Conservation (phyloP, 441 rosid species). For the Lepidium campestre region DNA sequence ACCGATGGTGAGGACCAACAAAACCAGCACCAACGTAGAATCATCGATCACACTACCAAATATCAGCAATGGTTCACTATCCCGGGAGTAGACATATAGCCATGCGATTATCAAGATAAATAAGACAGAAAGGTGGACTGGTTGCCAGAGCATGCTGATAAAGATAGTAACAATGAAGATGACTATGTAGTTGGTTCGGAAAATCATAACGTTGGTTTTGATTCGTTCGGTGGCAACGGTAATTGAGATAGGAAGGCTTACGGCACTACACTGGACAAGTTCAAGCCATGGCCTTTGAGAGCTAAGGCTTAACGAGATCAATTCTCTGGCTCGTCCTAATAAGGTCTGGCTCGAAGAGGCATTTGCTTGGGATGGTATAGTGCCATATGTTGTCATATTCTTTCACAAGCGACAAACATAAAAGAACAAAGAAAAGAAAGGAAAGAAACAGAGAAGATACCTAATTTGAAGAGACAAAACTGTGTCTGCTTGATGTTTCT, state of each 20-base stretch:
- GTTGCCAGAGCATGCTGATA: conserved; percentile 48
- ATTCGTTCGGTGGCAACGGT: conserved; percentile 27
- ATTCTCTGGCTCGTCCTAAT: conserved; percentile 35
- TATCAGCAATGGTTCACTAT: conserved; percentile 32
- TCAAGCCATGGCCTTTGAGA: conserved; percentile 46
- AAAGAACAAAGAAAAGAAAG: neutral
- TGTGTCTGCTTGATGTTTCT: neutral
- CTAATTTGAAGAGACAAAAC: neutral
- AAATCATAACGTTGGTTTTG: conserved; percentile 28
- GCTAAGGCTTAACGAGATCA: conserved; percentile 34
- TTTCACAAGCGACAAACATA: neutral
- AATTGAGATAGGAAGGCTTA: conserved; percentile 30
- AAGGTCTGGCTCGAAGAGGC: conserved; percentile 10
- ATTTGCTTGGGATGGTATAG: conserved; percentile 41
- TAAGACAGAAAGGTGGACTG: conserved; percentile 33
- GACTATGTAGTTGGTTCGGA: conserved; percentile 37
- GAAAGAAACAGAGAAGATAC: neutral
- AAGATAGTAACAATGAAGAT: conserved; percentile 31
- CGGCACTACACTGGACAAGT: conserved; percentile 32
- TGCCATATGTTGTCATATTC: conserved; percentile 55
- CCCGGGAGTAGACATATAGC: conserved; percentile 43
- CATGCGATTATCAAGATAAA: conserved; percentile 34
- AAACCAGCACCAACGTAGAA: conserved; percentile 27
- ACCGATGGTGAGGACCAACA: conserved; percentile 32
- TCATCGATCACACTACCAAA: conserved; percentile 34